These are phyloP conservation scores for Cutaneotrichosporon sp. DNA, from an alignment of 1,284 basidiomycete species.

Conservation along the genomic window DNA sequence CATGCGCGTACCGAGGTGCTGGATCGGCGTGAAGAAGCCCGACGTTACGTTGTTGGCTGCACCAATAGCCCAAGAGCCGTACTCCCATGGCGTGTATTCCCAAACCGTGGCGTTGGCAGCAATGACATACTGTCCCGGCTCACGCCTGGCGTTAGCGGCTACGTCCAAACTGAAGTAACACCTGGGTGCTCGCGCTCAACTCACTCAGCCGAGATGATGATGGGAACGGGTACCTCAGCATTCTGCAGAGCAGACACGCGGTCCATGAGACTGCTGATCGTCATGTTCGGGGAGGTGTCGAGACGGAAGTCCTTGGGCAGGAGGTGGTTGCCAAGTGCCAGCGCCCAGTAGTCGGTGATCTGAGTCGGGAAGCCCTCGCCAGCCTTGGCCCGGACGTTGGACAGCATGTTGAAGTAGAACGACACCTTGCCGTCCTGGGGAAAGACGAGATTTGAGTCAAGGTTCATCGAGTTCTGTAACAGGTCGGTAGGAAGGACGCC, in stretches of 20 bases:
- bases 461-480: slow-evolving; percentile 46
- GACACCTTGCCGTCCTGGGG: slow-evolving; percentile 63
- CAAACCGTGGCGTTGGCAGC: slow-evolving; percentile 50
- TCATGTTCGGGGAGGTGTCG: slow-evolving; percentile 42
- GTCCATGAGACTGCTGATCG: slow-evolving; percentile 29
- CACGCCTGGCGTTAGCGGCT: slow-evolving; percentile 34
- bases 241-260: slow-evolving; percentile 23
- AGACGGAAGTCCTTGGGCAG: slow-evolving; percentile 41
- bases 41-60: slow-evolving; percentile 24
- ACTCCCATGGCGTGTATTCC: slow-evolving; percentile 52
- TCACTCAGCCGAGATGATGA: slow-evolving; percentile 52
- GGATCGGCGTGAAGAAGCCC: slow-evolving; percentile 44
- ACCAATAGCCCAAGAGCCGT: slow-evolving; percentile 51
- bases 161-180: background rate
- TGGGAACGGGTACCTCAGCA: slow-evolving; percentile 43
- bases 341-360: slow-evolving; percentile 46
- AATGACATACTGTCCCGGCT: slow-evolving; percentile 45
- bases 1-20: slow-evolving; percentile 45
- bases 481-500: slow-evolving; percentile 37
- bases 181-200: slow-evolving; percentile 11
- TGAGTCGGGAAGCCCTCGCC: slow-evolving; percentile 42
- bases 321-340: slow-evolving; percentile 45
- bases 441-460: slow-evolving; percentile 55
- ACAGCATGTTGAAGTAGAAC: slow-evolving; percentile 52
- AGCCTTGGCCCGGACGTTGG: slow-evolving; percentile 41